phyloP scores from a whole-genome alignment of 1,284 basidiomycete species.

The Apiotrichum gracile region DNA sequence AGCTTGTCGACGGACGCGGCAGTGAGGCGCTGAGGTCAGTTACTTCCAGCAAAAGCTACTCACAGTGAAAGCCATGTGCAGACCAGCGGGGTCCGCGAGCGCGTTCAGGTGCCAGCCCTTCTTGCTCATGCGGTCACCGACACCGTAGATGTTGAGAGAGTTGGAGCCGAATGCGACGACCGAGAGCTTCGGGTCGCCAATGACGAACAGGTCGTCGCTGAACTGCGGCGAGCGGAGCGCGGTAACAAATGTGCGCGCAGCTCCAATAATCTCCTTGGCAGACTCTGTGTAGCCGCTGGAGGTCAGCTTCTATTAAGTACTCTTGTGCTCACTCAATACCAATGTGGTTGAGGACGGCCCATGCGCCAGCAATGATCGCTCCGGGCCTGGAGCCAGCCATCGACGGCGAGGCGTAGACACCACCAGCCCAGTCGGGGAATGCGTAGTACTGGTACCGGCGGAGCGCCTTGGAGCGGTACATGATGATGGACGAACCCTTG shows the following conservation, averaged over 20 bases:
- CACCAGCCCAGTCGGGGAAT: conserved; percentile 69
- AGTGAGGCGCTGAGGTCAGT: conserved; percentile 51
- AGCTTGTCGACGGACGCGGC: conserved; percentile 37
- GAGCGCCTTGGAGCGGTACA: conserved; percentile 73
- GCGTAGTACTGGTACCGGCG: conserved; percentile 79
- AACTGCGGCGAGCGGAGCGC: conserved; percentile 30
- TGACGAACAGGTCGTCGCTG: conserved; percentile 62
- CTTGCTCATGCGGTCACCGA: conserved; percentile 83
- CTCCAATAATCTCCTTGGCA: conserved; percentile 74
- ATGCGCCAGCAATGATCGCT: conserved; percentile 86
- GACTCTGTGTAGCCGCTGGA: conserved; percentile 82
- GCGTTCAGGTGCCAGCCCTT: conserved; percentile 89
- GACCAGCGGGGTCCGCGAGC: conserved; percentile 66
- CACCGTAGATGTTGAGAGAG: conserved; percentile 59
- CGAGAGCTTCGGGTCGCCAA: conserved; percentile 83
- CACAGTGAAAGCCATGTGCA: conserved; percentile 93
- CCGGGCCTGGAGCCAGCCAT: conserved; percentile 87
- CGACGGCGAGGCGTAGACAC: conserved; percentile 52
- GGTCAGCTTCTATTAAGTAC: neutral
- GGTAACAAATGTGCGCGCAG: conserved; percentile 30
- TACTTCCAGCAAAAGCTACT: conserved; percentile 35
- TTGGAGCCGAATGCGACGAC: conserved; percentile 82
- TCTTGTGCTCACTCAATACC: conserved; percentile 61
- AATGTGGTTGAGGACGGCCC: conserved; percentile 92
- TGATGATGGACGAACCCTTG: conserved; percentile 85